phyloP scores from a whole-genome alignment of 2,329 filamentous ascomycete genomes.

The Colletotrichum sojae region DNA sequence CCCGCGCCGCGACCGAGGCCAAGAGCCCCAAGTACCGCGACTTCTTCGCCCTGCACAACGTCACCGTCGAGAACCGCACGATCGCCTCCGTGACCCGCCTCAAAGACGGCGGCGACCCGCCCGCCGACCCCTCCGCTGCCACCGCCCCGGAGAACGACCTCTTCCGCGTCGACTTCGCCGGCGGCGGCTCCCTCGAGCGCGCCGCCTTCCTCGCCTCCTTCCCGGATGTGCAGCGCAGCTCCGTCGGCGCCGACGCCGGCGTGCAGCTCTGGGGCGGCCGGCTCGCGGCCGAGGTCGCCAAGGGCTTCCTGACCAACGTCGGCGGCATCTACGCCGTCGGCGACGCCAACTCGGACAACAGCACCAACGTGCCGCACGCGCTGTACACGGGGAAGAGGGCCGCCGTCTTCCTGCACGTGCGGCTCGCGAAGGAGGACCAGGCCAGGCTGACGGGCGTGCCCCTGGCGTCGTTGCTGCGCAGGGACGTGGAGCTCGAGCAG shows the following conservation, averaged over 20 bases:
- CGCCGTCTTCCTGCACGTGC: conserved; percentile 69
- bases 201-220: conserved; percentile 68
- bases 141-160: conserved; percentile 65
- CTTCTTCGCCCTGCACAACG: conserved; percentile 64
- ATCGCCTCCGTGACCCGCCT: conserved; percentile 65
- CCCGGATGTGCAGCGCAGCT: conserved; percentile 61
- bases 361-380: conserved; percentile 73
- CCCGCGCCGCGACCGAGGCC: conserved; percentile 54
- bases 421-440: conserved; percentile 58
- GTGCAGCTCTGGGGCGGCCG: conserved; percentile 60
- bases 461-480: conserved; percentile 44
- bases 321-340: conserved; percentile 71
- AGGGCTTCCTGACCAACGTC: conserved; percentile 66
- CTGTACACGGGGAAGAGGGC: conserved; percentile 71
- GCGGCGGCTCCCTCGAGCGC: conserved; percentile 60
- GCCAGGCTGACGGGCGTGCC: conserved; percentile 47
- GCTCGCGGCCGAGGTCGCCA: conserved; percentile 56
- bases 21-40: conserved; percentile 62
- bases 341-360: conserved; percentile 72
- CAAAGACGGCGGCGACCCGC: conserved; percentile 55
- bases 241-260: conserved; percentile 62
- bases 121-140: conserved; percentile 58
- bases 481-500: conserved; percentile 49
- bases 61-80: conserved; percentile 69
- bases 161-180: conserved; percentile 67